These are phyloP conservation scores for Aspergillus sp. DNA, from an alignment of 2,329 filamentous ascomycete species.

Conservation along the genomic window DNA sequence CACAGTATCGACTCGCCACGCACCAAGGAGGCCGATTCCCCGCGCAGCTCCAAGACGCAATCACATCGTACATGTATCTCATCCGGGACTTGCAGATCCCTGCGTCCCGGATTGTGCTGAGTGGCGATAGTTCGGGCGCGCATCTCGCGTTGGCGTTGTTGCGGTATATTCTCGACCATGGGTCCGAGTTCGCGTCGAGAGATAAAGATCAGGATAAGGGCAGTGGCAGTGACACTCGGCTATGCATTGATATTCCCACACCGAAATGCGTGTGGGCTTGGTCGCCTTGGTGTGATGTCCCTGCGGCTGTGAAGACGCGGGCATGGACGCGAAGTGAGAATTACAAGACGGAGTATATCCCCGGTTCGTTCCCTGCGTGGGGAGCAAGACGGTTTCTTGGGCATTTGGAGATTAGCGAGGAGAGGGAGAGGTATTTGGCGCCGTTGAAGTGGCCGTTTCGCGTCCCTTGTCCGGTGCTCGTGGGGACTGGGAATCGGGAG, in stretches of 20 bases:
- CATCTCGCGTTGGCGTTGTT: conserved; percentile 20
- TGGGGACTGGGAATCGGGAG: conserved; percentile 9
- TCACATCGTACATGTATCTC: conserved; percentile 23
- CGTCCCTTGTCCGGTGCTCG: conserved; percentile 16
- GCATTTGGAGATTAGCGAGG: conserved; percentile 9
- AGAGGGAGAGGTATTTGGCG: conserved; percentile 18
- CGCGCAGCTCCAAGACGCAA: conserved; percentile 23
- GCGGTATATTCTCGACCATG: conserved; percentile 16
- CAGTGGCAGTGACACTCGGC: too few relatives aligned
- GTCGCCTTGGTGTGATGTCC: conserved; percentile 16
- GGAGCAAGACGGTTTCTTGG: conserved; percentile 12
- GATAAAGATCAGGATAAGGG: too few relatives aligned
- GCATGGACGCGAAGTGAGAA: conserved; percentile 13
- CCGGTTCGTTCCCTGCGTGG: conserved; percentile 17
- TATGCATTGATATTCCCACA: neutral
- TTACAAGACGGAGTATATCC: conserved; percentile 12
- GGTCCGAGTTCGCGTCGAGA: too few relatives aligned
- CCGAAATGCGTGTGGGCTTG: conserved; percentile 17
- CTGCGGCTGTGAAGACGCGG: conserved; percentile 1
- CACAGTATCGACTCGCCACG: neutral
- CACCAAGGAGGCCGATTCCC: conserved; percentile 8
- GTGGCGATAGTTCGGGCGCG: conserved; percentile 22
- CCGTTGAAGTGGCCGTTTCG: conserved; percentile 17
- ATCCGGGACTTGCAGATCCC: conserved; percentile 18
- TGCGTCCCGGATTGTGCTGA: conserved; percentile 20